These are phyloP conservation scores for Stemphylium vesicarium DNA, from an alignment of 2,329 filamentous ascomycete genomes.

Conservation along the genomic window DNA sequence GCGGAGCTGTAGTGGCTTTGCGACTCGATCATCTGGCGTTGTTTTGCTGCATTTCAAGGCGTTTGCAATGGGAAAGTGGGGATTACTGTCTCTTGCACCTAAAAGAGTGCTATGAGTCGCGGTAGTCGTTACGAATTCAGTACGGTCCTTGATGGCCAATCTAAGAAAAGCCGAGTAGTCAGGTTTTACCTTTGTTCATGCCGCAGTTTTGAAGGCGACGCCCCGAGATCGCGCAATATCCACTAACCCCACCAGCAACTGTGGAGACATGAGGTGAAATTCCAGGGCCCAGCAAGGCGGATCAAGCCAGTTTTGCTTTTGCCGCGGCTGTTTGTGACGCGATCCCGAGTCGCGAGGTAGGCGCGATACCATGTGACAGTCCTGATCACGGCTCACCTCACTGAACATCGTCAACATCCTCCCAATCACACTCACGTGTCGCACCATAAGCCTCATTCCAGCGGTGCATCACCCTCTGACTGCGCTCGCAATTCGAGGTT, in stretches of 20 bases:
- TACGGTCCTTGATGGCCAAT: background rate
- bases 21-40: slow-evolving; percentile 5
- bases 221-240: background rate
- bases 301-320: background rate
- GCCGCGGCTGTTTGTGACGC: background rate
- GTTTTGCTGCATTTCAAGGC: slow-evolving; percentile 11
- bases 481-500: too few relatives aligned
- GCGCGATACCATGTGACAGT: background rate
- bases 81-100: background rate
- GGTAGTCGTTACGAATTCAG: background rate
- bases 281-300: background rate
- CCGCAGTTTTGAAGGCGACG: background rate
- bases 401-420: background rate
- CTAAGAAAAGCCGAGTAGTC: background rate
- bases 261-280: background rate
- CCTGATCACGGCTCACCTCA: background rate
- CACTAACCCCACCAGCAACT: background rate
- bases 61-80: slow-evolving; percentile 3
- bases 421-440: background rate
- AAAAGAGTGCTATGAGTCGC: background rate
- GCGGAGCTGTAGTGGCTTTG: background rate
- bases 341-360: background rate
- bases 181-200: background rate
- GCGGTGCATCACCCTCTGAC: too few relatives aligned
- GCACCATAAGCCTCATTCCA: background rate